These are phyloP conservation scores for Saksenaea oblongispora DNA, from an alignment of 371 early-diverging fungal species.

Conservation along the genomic window DNA sequence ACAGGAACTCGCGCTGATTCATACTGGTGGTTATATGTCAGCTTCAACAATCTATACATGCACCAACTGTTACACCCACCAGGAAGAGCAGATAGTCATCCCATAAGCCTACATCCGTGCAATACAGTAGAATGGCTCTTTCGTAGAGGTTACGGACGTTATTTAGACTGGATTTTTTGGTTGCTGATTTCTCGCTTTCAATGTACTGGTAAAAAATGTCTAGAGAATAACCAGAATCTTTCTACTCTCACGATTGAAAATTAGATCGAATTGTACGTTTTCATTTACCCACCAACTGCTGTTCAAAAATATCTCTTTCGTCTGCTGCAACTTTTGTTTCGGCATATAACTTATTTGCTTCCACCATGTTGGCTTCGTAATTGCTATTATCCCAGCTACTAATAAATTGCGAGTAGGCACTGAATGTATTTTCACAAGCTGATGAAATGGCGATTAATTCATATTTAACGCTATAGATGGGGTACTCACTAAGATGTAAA, in stretches of 20 bases:
- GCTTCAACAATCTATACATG: neutral
- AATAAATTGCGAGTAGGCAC: slow-evolving; percentile 66
- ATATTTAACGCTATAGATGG: neutral
- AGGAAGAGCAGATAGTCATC: slow-evolving; percentile 66
- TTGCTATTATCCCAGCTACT: slow-evolving; percentile 50
- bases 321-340: slow-evolving; percentile 44
- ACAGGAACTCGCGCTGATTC: slow-evolving; percentile 28
- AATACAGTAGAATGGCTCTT: slow-evolving; percentile 58
- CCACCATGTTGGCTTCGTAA: slow-evolving; percentile 63
- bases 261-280: neutral
- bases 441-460: neutral
- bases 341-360: slow-evolving; percentile 52
- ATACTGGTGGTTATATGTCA: slow-evolving; percentile 17
- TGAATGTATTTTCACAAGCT: slow-evolving; percentile 67
- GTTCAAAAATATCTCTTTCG: slow-evolving; percentile 57
- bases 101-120: slow-evolving; percentile 65
- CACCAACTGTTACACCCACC: slow-evolving; percentile 25
- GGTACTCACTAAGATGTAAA: slow-evolving; percentile 50
- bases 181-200: slow-evolving; percentile 37
- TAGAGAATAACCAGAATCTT: slow-evolving; percentile 28
- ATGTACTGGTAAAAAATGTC: slow-evolving; percentile 50
- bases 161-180: slow-evolving; percentile 26
- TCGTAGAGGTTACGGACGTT: slow-evolving; percentile 62
- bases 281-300: slow-evolving; percentile 36
- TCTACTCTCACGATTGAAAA: slow-evolving; percentile 8